phyloP scores from a whole-genome alignment of 805 yeast species.

The Yamadazyma scolyti region DNA sequence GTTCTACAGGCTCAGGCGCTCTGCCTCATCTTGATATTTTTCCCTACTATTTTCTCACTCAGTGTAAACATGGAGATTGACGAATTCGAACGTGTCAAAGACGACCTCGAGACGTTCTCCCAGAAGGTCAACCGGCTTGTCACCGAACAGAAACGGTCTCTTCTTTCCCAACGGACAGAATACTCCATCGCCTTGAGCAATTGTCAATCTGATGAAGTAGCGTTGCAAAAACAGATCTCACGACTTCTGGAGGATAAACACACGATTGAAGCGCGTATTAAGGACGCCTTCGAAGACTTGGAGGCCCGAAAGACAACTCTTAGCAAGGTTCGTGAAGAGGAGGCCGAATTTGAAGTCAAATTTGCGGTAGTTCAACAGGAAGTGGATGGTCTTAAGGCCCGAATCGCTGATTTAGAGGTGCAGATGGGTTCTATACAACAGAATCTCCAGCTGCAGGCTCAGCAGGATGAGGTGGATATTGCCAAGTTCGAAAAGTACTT shows the following conservation, averaged over 20 bases:
- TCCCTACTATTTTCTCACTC: no score
- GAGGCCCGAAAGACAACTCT: constrained; percentile 31
- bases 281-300: constrained; percentile 17
- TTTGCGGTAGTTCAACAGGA: constrained; percentile 17
- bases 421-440: constrained; percentile 25
- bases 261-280: constrained; percentile 24
- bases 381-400: constrained; percentile 17
- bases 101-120: constrained; percentile 11
- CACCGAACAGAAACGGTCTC: constrained; percentile 22
- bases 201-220: constrained; percentile 25
- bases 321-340: constrained; percentile 31
- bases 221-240: constrained; percentile 27
- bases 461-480: constrained; percentile 50
- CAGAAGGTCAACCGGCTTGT: constrained; percentile 7
- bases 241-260: constrained; percentile 21
- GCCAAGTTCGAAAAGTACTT: constrained; percentile 48
- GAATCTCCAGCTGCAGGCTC: constrained; percentile 39
- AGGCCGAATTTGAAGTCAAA: constrained; percentile 22
- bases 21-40: no score
- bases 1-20: no score
- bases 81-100: constrained; percentile 9
- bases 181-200: constrained; percentile 27
- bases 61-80: no score
- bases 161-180: constrained; percentile 31
- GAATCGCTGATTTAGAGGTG: constrained; percentile 11